A percentile compares a stretch with the other conserved stretches of the same genome.
phyloP scores from a whole-genome alignment of 2,329 filamentous ascomycete species.

The Raffaelea arxii region DNA sequence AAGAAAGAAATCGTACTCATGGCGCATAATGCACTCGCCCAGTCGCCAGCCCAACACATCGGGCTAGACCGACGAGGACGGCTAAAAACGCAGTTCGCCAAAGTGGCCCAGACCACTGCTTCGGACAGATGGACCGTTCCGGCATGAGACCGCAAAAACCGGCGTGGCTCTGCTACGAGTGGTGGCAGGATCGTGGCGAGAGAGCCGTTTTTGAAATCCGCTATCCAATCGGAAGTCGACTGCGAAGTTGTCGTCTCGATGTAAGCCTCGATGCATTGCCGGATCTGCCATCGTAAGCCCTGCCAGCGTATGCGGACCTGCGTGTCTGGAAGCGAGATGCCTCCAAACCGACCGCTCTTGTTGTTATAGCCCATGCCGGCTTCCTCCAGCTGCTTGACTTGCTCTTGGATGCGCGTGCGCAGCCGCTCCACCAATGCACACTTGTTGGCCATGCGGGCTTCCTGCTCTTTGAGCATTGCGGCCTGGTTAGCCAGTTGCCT shows the following conservation, averaged over 20 bases:
- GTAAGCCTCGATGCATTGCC: conserved; percentile 4
- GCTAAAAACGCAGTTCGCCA: conserved; percentile 7
- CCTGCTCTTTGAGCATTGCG: conserved; percentile 2
- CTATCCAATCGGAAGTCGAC: no score
- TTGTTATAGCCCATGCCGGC: neutral
- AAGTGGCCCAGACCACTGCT: conserved; percentile 8
- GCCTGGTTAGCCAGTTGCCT: conserved; percentile 1
- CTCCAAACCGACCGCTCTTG: neutral
- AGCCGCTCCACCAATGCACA: conserved; percentile 5
- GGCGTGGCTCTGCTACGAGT: no score
- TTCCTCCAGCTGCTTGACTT: neutral
- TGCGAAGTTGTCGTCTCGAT: no score
- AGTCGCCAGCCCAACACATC: conserved; percentile 8
- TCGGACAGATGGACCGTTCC: conserved; percentile 3
- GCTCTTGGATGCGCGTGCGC: conserved; percentile 6
- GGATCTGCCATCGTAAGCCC: conserved; percentile 6
- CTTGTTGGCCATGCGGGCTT: conserved; percentile 3
- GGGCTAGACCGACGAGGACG: conserved; percentile 4
- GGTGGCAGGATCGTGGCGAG: no score
- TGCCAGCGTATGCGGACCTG: conserved; percentile 6
- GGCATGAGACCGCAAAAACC: conserved; percentile 1
- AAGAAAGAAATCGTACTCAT: conserved; percentile 2
- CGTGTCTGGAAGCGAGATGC: conserved; percentile 4
- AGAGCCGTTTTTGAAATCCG: no score
- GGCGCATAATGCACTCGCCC: neutral